Evolutionary conservation across 1,284 basidiomycete species (phyloP), one percentile per base, ranked within the genome.

Genomic region (Mycena citricolor): DNA sequence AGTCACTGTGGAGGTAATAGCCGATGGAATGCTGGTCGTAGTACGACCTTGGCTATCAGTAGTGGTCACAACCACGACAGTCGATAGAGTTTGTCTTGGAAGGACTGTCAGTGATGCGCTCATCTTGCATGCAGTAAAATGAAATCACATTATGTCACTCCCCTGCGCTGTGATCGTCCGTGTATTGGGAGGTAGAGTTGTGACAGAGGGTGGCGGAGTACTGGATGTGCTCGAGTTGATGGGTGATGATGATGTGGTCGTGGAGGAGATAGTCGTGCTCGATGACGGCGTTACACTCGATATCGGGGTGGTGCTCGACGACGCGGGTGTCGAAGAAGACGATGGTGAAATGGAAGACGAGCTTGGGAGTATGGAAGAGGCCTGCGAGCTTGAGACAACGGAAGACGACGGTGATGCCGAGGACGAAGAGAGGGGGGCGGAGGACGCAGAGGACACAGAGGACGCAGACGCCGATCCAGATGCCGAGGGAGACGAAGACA

Each of bases 11-110:
- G 76, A 64, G 5, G 84, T 87, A 50, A 88, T 62, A 21, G 71
- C 55, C 7, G 76, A 61, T 19, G 83, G 81, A 16, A 77, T 70
- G 39, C 68, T 74, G 6, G 74, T 71, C 8, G 71, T 66, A 7
- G 66, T 62, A 25, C 65, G 62, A n/a, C 84, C 84, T 33, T 62
- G 60, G 47, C 63, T 68, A 54, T 84, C 73, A 14, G 82, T 86
- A 1, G 80, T 81, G 13, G 73, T 75, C 26, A 83, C 50, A 40
- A 73, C 73, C 14, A 80, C 63, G 1, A 76, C 77, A 22, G 67
- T 74, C 48, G 66, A 61, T 37, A 81, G 65, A 6, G 81, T 84
- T 8, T 74, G 73, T 44, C 81, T 86, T 55, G n/a, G 14, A 16
- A 34, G 19, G 11, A n/a, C 33, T 14, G 41, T 48, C 32, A 50